Base-by-base conservation (phyloP, 805 yeast genomes). In the Alloascoidea africana region DNA sequence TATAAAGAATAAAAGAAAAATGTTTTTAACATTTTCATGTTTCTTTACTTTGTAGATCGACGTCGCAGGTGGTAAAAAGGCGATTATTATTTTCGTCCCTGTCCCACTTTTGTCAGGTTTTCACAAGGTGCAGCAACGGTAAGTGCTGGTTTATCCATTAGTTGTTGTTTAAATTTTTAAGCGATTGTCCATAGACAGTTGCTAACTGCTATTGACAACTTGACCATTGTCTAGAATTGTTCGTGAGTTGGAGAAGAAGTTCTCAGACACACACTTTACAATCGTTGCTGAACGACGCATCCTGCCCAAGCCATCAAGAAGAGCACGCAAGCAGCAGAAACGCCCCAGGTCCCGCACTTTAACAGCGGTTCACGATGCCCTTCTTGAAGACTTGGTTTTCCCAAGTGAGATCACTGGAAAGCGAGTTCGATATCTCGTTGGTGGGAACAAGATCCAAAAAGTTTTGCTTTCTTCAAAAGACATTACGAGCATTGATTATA, bases 321-420 rank as follows among this genome's bases (percentile, higher is more conserved):
- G 78, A 62, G 74, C 95, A 46, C 84, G 86, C 76, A 83, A 79
- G 68, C 69, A 66, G 59, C 98, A 91, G 75, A 87, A 91, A 87
- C 87, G 98, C 78, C 98, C 98, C 68, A 85, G 95, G 76, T 87
- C 97, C 59, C 86, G 98, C 82, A 89, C 98, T 61, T 76, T 91
- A 68, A 78, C 96, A 56, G 86, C 96, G 62, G 98, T 89, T 54
- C 98, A 89, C 70, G 97, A 91, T 73, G 84, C 85, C 68, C 73
- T 89, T 72, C 84, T 89, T 67, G 98, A 91, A 73, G 98, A 89
- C 71, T 76, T 89, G 63, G 98, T 91, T 53, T 89, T 81, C 96
- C 98, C 98, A 70, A 87, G 97, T 55, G 96, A 89, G 76, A 89
- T 89, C 60, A 76, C 81, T 54, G 98, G 98, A 69, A 91, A 91